Base-by-base conservation (phyloP, 805 yeast genomes). In the Nakazawaea siamensis region DNA sequence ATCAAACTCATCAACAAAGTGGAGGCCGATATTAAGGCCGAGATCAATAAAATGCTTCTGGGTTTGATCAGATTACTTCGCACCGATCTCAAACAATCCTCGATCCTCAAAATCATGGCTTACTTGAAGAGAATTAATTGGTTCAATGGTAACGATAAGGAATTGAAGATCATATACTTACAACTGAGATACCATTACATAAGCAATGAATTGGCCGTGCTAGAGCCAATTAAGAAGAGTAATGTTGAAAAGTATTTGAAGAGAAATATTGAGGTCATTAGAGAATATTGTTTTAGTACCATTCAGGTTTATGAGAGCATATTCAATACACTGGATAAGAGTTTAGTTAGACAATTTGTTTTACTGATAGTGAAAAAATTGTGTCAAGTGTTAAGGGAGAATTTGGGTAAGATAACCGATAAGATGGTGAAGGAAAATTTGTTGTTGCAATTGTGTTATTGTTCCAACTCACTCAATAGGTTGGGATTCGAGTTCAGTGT, bases 201-300 rank as follows among this genome's bases (percentile, higher is more conserved):
- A 31, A 55, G 67, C 31, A 62, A 62, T 29, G 92, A 84, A 49
- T 54, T 81, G 31, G 64, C 69, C 3, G 65, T 76, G 12, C 62
- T 80, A 38, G 50, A 48, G 15, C 87, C 86, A 1, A 60, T 82
- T 34, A 62, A 67, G 35, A 63, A 68, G 31, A 64, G 68, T 35
- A 70, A 68, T 32, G 57, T 62, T 26, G 74, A 76, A 38, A 72
- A 77, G 33, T 83, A 76, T 49, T 59, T 88, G 38, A 87, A 86
- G 46, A 64, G 94, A 43, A 80, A 74, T 45, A 69, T 90, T 25
- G 97, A 92, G 53, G 74, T 84, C 4, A 74, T 85, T 39, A 68
- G 98, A 51, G 97, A 88, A 52, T 81, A 74, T 46, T 74, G 85
- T 13, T 82, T 80, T 54, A 80, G 79, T 18, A 76, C 92, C 0